Evolutionary conservation across 768 basidiomycete genomes (phyloP).

Genomic region (Naematelia encephala): DNA sequence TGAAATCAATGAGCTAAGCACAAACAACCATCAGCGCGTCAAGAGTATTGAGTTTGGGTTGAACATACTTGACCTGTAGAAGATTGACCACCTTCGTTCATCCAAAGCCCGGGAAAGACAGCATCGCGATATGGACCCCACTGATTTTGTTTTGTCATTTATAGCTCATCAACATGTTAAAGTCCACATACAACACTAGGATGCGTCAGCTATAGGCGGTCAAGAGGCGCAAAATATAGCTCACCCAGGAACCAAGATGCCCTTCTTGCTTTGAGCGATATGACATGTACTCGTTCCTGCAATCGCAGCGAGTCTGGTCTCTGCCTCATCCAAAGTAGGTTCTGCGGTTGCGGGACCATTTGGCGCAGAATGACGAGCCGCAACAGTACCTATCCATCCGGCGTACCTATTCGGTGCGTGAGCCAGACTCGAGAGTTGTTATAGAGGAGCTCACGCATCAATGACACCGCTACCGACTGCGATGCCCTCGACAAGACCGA

Average conservation of each 20-base stretch:
- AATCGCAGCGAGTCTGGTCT: conserved; percentile 79
- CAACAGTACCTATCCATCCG: conserved; percentile 95
- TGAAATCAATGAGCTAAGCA: conserved; percentile 80
- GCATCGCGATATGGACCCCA: conserved; percentile 62
- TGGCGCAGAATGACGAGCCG: conserved; percentile 57
- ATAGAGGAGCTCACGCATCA: conserved; percentile 66
- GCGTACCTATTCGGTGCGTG: conserved; percentile 58
- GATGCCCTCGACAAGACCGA: conserved; percentile 80
- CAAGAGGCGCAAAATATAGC: conserved; percentile 3
- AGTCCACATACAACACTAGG: conserved; percentile 25
- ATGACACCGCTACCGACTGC: conserved; percentile 92
- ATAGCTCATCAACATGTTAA: neutral
- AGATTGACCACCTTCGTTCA: conserved; percentile 99
- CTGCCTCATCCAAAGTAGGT: conserved; percentile 71
- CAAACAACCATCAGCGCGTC: neutral
- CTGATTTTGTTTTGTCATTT: conserved; percentile 16
- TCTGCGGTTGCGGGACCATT: conserved; percentile 55
- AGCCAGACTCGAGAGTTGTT: neutral
- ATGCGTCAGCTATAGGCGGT: no score
- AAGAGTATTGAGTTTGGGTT: neutral
- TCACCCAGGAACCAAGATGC: conserved; percentile 76
- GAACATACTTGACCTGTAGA: conserved; percentile 81
- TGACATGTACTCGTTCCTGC: conserved; percentile 98
- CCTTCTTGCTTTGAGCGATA: conserved; percentile 79
- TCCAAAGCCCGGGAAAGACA: conserved; percentile 94